Evolutionary conservation across 2,329 filamentous ascomycete species (phyloP), one percentile per base, ranked within the genome.

Genomic region (Penicillium sp.): DNA sequence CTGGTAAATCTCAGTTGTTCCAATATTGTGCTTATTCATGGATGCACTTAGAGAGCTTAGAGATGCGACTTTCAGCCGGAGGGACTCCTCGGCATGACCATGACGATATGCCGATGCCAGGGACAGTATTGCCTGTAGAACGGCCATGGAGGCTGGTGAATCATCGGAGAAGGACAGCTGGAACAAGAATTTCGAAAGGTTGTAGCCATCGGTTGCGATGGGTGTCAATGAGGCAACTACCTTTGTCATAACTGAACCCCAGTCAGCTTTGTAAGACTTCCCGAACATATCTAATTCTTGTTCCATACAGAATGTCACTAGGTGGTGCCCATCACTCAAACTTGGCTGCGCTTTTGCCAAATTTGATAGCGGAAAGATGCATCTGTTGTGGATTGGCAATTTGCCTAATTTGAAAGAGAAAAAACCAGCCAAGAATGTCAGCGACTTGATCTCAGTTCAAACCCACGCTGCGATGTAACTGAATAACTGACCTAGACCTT

Each of bases 161-260:
- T 57, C 54, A 27, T 57, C 54, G 3, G 49, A 57, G 31, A 57
- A 57, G 7, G 54, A 57, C 3, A 57, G 54, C n/a, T 57, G 49
- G 35, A 57, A 57, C 16, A 57, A n/a, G 14, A 57, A 39, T 44
- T 57, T 48, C 39, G 49, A 50, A 19, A 57, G 43, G 4, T 42
- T 57, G 16, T 48, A 4, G 5, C 54, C 54, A 49, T 57, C 54
- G 3, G 31, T 25, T 19, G 19, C 23, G 11, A 53, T 49, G 4
- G 25, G 49, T 4, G 26, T 35, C 2, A 57, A 35, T 6, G 54
- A 48, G 27, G 9, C 9, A 26, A 48, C 11, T 7, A 48, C 14
- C 3, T 13, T 35, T 48, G 27, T 13, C 46, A 48, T 48, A 16
- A 48, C 46, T 48, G 14, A 10, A 33, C 29, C 9, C 11, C 8